phyloP scores from a whole-genome alignment of 768 basidiomycete species.

The Piloderma croceum region DNA sequence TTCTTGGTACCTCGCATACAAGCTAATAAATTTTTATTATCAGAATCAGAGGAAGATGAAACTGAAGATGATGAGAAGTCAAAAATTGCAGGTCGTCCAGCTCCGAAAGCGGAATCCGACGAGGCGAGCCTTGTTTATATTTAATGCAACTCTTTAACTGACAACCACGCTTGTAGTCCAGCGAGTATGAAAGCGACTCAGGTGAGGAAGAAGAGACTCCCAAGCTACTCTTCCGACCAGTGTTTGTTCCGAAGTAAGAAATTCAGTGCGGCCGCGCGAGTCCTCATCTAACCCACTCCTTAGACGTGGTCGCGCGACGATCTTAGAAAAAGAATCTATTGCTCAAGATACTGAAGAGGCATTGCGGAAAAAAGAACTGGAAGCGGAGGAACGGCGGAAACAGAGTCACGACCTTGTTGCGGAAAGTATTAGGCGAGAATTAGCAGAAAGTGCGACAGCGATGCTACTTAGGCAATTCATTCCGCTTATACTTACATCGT shows the following conservation, averaged over 20 bases:
- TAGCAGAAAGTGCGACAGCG: conserved; percentile 82
- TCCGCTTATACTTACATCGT: conserved; percentile 1
- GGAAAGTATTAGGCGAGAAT: conserved; percentile 86
- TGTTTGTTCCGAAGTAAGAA: conserved; percentile 90
- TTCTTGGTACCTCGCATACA: conserved; percentile 5
- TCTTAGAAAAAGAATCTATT: conserved; percentile 62
- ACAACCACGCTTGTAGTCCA: conserved; percentile 50
- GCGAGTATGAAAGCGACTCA: conserved; percentile 79
- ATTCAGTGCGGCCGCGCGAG: not conserved
- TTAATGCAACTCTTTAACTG: too few relatives aligned
- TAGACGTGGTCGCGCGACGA: conserved; percentile 73
- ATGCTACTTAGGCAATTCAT: too few relatives aligned
- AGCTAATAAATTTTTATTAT: conserved; percentile 13
- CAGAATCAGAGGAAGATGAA: conserved; percentile 33
- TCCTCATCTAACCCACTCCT: conserved; percentile 1
- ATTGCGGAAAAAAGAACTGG: conserved; percentile 58
- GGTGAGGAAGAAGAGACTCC: conserved; percentile 70
- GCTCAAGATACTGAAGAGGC: conserved; percentile 74
- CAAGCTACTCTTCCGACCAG: conserved; percentile 79
- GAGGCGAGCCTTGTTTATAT: conserved; percentile 34
- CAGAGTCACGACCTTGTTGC: conserved; percentile 92
- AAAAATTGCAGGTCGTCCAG: conserved; percentile 23
- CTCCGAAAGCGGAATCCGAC: conserved; percentile 19
- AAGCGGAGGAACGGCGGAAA: conserved; percentile 77
- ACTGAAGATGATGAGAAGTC: conserved; percentile 45